Percentiles rank a stretch among this genome's conserved stretches.
Conservation (phyloP, 208 protist species). For the Trypanosoma conorhini region DNA sequence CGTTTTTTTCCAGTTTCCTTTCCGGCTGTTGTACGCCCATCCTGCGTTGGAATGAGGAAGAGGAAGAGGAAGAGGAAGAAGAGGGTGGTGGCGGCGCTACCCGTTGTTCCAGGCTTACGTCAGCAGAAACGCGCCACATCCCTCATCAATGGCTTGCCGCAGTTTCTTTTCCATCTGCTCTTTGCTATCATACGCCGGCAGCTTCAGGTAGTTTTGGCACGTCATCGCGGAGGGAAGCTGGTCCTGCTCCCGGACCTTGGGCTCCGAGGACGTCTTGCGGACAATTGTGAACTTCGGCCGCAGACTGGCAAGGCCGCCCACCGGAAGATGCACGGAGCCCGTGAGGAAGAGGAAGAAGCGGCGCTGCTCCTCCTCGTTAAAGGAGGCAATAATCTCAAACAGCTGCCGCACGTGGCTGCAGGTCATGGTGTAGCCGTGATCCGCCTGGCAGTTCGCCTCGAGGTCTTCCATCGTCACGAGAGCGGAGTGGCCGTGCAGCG, state of each 20-base stretch:
- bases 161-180: slow-evolving; percentile 87
- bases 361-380: slow-evolving; percentile 71
- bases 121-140: slow-evolving; percentile 80
- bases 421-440: slow-evolving; percentile 85
- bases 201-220: slow-evolving; percentile 94
- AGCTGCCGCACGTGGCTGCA: slow-evolving; percentile 82
- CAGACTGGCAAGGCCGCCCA: slow-evolving; percentile 74
- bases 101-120: slow-evolving; percentile 48
- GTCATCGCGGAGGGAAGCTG: slow-evolving; percentile 93
- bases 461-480: slow-evolving; percentile 73
- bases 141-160: slow-evolving; percentile 84
- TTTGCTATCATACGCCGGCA: slow-evolving; percentile 85
- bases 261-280: slow-evolving; percentile 74
- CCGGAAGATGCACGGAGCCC: slow-evolving; percentile 77
- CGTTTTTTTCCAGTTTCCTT: slow-evolving; percentile 1
- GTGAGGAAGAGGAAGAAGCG: slow-evolving; percentile 92
- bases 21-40: neutral
- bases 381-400: slow-evolving; percentile 81
- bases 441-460: slow-evolving; percentile 67
- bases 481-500: slow-evolving; percentile 49
- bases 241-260: slow-evolving; percentile 55
- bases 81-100: slow-evolving; percentile 4
- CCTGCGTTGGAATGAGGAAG: slow-evolving; percentile 10
- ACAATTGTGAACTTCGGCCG: slow-evolving; percentile 90
- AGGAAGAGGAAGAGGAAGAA: slow-evolving; percentile 7